Evolutionary conservation across 1,284 basidiomycete genomes (phyloP).

Genomic region (Testicularia cyperi): DNA sequence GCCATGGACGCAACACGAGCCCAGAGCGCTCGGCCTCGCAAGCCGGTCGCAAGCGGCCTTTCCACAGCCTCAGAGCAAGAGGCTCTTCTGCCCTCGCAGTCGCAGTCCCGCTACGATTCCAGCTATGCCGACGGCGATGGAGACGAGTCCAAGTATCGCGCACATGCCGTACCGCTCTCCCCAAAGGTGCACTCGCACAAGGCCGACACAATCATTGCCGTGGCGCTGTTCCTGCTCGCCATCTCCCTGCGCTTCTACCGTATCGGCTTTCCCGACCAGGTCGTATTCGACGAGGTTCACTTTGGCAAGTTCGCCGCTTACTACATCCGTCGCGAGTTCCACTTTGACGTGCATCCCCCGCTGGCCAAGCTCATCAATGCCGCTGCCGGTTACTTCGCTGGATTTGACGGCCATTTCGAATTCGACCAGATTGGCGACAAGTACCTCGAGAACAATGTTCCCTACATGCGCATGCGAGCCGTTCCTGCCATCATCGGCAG

Average conservation of each 20-base stretch:
- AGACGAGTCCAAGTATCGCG: conserved; percentile 7
- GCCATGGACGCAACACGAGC: conserved; percentile 22
- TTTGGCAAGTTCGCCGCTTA: conserved; percentile 60
- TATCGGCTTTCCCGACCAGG: conserved; percentile 48
- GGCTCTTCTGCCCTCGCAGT: too few relatives aligned
- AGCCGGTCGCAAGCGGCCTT: too few relatives aligned
- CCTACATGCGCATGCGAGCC: conserved; percentile 89
- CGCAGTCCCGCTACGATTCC: not conserved
- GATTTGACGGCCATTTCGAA: conserved; percentile 88
- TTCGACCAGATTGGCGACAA: conserved; percentile 96
- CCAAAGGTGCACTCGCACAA: conserved; percentile 16
- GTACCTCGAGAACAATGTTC: conserved; percentile 82
- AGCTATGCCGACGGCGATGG: conserved; percentile 1
- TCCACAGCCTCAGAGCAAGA: too few relatives aligned
- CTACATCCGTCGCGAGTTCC: conserved; percentile 67
- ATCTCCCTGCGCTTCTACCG: conserved; percentile 40
- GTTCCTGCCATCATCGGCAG: conserved; percentile 87
- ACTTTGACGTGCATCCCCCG: conserved; percentile 98
- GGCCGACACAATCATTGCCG: conserved; percentile 15
- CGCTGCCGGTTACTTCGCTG: conserved; percentile 90
- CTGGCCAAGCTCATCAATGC: conserved; percentile 65
- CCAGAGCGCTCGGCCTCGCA: conserved; percentile 21
- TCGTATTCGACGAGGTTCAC: conserved; percentile 60
- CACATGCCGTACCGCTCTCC: not conserved
- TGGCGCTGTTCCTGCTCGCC: conserved; percentile 36